Base-by-base conservation (phyloP, 352 stramenopile species). In the Albugo candida region DNA sequence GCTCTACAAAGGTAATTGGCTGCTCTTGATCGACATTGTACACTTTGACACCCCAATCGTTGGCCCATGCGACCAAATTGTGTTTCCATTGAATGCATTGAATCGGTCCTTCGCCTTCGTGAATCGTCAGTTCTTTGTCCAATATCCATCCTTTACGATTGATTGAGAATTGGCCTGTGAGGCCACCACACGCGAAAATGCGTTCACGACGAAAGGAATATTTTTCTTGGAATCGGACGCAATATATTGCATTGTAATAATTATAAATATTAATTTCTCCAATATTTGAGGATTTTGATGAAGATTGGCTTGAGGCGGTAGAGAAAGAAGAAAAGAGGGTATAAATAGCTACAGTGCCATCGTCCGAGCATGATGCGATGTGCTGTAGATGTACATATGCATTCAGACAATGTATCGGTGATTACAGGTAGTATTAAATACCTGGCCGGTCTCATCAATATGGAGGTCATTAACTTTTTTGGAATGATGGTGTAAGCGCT, bases 221-320 rank as follows among this genome's bases (percentile, higher is more conserved):
- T 36, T 58, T 55, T 49, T 85, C 70, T 52, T 91, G 74, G 20
- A 91, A 55, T 54, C 83, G 64, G 43, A 86, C 71, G 5, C 64
- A 70, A 60, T 91, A 91, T 16, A 91, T 61, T 18, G 77, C 70
- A 52, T 64, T 84, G 31, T 83, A 87, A 51, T 87, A 91, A 53
- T 91, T 91, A 60, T 87, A 91, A 47, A 91, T 87, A 56, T 85
- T 87, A 36, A 91, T 72, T 56, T 91, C 77, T 8, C 77, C 77
- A 12, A 72, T 75, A 1, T 73, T 81, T 37, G 60, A 85, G 1
- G 71, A 67, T 16, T 83, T 62, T 0, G 43, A 21, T 10, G 51
- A 41, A 10, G 44, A 18, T 20, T 18, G n/a, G 16, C 16, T 35
- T 10, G 51, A 41, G 4, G 39, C 18, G 16, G 45, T 21, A 5